Evolutionary conservation across 306 rosid genomes (phyloP).

Genomic region (Rosa persica): DNA sequence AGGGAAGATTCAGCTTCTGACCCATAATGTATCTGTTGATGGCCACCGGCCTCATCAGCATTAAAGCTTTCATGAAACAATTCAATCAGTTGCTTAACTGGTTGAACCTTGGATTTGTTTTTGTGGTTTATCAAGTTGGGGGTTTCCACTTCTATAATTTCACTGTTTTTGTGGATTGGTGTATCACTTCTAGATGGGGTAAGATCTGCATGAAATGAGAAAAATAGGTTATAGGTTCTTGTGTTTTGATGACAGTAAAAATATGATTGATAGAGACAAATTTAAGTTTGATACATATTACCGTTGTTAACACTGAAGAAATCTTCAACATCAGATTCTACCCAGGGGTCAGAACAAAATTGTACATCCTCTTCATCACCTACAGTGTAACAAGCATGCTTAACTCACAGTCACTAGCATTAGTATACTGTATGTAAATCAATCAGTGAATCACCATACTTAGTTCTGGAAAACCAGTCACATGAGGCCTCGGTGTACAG

Average conservation of each 20-base stretch:
- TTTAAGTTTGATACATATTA: conserved; percentile 8
- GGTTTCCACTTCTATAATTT: neutral
- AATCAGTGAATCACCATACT: conserved; percentile 14
- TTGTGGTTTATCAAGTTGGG: conserved; percentile 1
- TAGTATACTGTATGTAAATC: neutral
- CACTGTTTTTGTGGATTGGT: conserved; percentile 18
- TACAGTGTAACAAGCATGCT: conserved; percentile 14
- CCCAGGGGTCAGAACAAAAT: conserved; percentile 30
- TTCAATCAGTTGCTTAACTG: conserved; percentile 42
- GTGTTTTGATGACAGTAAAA: neutral
- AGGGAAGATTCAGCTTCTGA: conserved; percentile 14
- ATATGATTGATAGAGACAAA: neutral
- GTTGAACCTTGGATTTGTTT: neutral
- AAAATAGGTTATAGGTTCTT: neutral
- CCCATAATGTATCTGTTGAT: neutral
- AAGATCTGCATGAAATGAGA: conserved; percentile 29
- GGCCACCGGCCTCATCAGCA: conserved; percentile 9
- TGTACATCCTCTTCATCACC: conserved; percentile 38
- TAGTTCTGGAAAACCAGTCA: conserved; percentile 17
- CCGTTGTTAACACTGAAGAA: conserved; percentile 51
- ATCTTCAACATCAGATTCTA: conserved; percentile 54
- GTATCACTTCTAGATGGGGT: conserved; percentile 33
- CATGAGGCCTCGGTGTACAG: conserved; percentile 7
- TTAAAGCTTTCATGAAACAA: conserved; percentile 41
- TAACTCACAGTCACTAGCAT: neutral